Conservation (phyloP, 177 flowering plant species). For the Telopea speciosissima region DNA sequence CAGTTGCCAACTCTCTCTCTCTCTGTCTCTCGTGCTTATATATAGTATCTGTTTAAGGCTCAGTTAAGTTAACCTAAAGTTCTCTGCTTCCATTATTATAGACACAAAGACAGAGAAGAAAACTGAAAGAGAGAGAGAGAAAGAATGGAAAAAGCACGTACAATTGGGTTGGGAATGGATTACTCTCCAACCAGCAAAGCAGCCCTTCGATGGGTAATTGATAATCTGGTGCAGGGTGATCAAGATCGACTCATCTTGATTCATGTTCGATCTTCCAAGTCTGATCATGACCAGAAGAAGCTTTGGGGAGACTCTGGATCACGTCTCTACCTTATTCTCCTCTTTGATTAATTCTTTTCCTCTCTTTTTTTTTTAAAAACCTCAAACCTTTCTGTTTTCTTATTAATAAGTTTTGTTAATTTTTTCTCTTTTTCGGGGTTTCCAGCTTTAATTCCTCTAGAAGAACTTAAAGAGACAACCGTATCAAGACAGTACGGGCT, state of each 20-base stretch:
- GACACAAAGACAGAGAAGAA: not conserved
- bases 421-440: not conserved
- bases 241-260: constrained; percentile 43
- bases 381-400: not conserved
- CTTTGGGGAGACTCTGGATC: constrained; percentile 63
- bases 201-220: constrained; percentile 52
- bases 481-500: constrained; percentile 22
- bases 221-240: constrained; percentile 39
- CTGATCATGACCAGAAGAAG: constrained; percentile 38
- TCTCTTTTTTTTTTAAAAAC: not conserved
- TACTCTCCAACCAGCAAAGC: constrained; percentile 55
- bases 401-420: too few relatives aligned
- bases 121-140: constrained; percentile 6
- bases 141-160: constrained; percentile 37
- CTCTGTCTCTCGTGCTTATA: too few relatives aligned
- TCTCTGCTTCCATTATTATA: not conserved
- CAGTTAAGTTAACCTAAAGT: not conserved
- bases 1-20: too few relatives aligned
- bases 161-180: constrained; percentile 60
- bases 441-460: constrained; percentile 65
- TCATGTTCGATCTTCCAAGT: constrained; percentile 45
- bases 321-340: constrained; percentile 37
- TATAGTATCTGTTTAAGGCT: too few relatives aligned
- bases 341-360: not conserved
- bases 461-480: constrained; percentile 41